Conservation (phyloP, 2,329 filamentous ascomycete genomes). For the Apiospora sp. region DNA sequence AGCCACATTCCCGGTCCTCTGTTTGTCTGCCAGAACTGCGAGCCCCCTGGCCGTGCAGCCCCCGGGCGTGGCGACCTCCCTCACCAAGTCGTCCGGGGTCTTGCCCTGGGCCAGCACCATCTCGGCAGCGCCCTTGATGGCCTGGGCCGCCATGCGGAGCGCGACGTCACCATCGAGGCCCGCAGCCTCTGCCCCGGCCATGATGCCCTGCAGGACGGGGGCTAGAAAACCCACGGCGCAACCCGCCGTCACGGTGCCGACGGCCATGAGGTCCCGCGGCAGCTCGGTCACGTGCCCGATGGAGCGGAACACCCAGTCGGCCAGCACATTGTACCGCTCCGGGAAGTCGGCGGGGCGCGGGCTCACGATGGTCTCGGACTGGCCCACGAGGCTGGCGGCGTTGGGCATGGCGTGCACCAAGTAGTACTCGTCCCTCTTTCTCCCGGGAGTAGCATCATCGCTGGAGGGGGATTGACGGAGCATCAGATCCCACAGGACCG, state of each 20-base stretch:
- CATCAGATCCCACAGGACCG: slow-evolving; percentile 63
- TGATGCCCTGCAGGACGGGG: slow-evolving; percentile 76
- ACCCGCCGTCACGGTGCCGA: slow-evolving; percentile 75
- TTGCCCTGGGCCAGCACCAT: slow-evolving; percentile 72
- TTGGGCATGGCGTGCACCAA: slow-evolving; percentile 87
- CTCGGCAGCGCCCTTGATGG: slow-evolving; percentile 76
- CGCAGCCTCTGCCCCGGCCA: slow-evolving; percentile 82
- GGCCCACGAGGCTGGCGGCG: slow-evolving; percentile 78
- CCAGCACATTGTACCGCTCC: slow-evolving; percentile 48
- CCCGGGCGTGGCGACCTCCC: slow-evolving; percentile 80
- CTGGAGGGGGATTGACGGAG: slow-evolving; percentile 45
- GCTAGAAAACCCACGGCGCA: slow-evolving; percentile 80
- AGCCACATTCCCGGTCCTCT: background rate
- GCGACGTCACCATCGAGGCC: slow-evolving; percentile 77
- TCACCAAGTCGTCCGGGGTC: slow-evolving; percentile 76
- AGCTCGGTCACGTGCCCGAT: slow-evolving; percentile 77
- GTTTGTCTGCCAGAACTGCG: slow-evolving; percentile 71
- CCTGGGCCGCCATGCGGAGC: slow-evolving; percentile 79
- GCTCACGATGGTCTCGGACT: slow-evolving; percentile 83
- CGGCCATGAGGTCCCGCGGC: slow-evolving; percentile 74
- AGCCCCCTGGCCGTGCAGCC: slow-evolving; percentile 81
- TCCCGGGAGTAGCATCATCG: slow-evolving; percentile 51
- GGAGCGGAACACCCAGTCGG: slow-evolving; percentile 79
- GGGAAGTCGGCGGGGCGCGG: slow-evolving; percentile 51
- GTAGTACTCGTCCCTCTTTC: slow-evolving; percentile 60